Percentiles rank a stretch among this genome's conserved stretches.
Evolutionary conservation across 2,329 filamentous ascomycete genomes (phyloP).

Genomic region (Penicillium paneum): DNA sequence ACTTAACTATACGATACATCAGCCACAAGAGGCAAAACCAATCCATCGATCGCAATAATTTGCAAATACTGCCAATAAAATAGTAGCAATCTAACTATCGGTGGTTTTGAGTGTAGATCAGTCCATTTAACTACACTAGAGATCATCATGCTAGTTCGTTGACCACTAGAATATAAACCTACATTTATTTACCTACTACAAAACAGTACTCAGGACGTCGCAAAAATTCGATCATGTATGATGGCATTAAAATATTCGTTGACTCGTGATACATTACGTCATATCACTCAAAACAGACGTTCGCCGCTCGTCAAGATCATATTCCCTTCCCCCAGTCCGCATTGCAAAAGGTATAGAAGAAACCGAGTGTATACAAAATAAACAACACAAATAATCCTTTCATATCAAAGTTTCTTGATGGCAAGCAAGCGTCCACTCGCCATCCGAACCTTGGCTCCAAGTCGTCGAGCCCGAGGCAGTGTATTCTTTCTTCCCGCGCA

Average conservation of each 20-base stretch:
- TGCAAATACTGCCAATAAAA: not conserved
- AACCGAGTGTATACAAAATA: not conserved
- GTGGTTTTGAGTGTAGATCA: not conserved
- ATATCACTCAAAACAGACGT: conserved; percentile 8
- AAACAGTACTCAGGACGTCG: not conserved
- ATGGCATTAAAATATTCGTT: conserved; percentile 5
- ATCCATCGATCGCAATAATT: not conserved
- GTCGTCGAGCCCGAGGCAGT: conserved; percentile 33
- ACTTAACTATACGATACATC: not conserved
- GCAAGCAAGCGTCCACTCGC: conserved; percentile 37
- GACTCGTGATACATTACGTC: conserved; percentile 8
- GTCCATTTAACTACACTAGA: too few species aligned
- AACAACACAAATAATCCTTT: not conserved
- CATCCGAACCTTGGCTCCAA: conserved; percentile 39
- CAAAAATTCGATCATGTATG: not conserved
- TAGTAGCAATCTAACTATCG: too few species aligned
- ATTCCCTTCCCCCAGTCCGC: not conserved
- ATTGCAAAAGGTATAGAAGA: not conserved
- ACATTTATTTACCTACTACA: too few species aligned
- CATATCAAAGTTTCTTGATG: conserved; percentile 36
- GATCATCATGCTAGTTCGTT: not conserved
- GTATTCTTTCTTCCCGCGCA: conserved; percentile 26
- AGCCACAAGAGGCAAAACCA: not conserved
- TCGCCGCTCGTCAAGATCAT: not conserved
- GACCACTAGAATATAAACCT: not conserved